Percentiles rank a stretch among this genome's conserved stretches.
Evolutionary conservation across 192 early-diverging fungal species (phyloP).

Genomic region (Glomus cerebriforme): DNA sequence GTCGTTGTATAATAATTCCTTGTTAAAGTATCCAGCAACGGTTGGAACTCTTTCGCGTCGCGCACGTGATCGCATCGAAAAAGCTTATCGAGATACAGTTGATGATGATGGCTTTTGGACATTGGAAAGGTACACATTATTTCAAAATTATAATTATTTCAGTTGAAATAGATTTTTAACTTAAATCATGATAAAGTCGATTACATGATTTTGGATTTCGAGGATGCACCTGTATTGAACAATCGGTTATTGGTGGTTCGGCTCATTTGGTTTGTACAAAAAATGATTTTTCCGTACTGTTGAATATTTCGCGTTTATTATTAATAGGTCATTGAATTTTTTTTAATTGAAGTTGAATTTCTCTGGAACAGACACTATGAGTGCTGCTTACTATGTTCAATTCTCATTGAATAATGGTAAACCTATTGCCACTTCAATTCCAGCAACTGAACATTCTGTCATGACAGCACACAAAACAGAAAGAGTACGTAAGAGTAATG

Average conservation of each 20-base stretch:
- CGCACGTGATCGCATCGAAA: conserved; percentile 59
- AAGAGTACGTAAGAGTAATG: conserved; percentile 43
- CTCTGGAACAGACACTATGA: conserved; percentile 78
- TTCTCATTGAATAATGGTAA: conserved; percentile 72
- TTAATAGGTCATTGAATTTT: not conserved
- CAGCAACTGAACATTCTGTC: conserved; percentile 89
- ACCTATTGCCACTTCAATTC: conserved; percentile 76
- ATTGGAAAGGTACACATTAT: conserved; percentile 49
- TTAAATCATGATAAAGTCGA: conserved; percentile 48
- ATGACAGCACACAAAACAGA: conserved; percentile 79
- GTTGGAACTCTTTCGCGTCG: conserved; percentile 83
- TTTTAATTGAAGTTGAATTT: conserved; percentile 68
- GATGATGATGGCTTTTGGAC: conserved; percentile 60
- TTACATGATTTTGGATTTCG: conserved; percentile 95
- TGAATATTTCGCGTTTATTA: too few species aligned
- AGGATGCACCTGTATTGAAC: conserved; percentile 82
- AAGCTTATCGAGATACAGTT: conserved; percentile 64
- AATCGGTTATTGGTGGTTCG: conserved; percentile 81
- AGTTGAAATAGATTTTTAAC: too few species aligned
- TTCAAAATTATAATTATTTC: not conserved
- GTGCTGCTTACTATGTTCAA: conserved; percentile 79
- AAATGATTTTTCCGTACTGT: too few species aligned
- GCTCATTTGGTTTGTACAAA: conserved; percentile 69
- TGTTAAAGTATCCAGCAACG: conserved; percentile 73
- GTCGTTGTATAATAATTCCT: conserved; percentile 8